These are phyloP conservation scores for Blastocystis sp. DNA, from an alignment of 352 stramenopile species.

Conservation along the genomic window DNA sequence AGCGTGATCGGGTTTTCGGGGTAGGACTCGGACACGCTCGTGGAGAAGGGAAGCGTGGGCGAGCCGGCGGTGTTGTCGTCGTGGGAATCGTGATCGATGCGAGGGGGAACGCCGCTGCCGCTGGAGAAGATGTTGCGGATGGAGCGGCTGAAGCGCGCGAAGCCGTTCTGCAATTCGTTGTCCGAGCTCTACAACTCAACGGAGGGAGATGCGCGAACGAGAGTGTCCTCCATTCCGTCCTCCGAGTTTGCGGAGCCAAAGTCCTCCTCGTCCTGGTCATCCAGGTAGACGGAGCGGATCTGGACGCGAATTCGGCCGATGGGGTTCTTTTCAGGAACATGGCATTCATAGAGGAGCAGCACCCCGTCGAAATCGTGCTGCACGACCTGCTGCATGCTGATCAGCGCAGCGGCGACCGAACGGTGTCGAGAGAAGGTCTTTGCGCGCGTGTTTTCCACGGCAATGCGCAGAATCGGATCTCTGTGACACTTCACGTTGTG, in stretches of 20 bases:
- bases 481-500: slow-evolving; percentile 66
- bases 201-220: not conserved
- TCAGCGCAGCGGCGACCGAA: slow-evolving; percentile 57
- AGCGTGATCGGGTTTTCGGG: not conserved
- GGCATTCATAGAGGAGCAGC: slow-evolving; percentile 61
- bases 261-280: slow-evolving; percentile 59
- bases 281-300: slow-evolving; percentile 58
- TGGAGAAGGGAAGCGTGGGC: not conserved
- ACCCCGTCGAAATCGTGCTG: slow-evolving; percentile 62
- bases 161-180: slow-evolving; percentile 13
- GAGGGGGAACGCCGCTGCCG: not conserved
- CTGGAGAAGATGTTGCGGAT: slow-evolving; percentile 56
- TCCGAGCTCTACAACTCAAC: slow-evolving; percentile 40
- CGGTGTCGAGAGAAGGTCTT: slow-evolving; percentile 68
- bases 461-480: slow-evolving; percentile 65
- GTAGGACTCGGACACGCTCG: too few species aligned
- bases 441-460: slow-evolving; percentile 64
- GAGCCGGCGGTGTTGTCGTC: too few species aligned
- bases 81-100: not conserved
- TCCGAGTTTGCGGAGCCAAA: slow-evolving; percentile 15
- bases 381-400: slow-evolving; percentile 69
- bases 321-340: slow-evolving; percentile 48
- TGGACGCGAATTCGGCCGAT: slow-evolving; percentile 52
- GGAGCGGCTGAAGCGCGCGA: slow-evolving; percentile 36
- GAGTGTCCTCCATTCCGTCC: not conserved